These are phyloP conservation scores for Fusarium secorum DNA, from an alignment of 2,329 filamentous ascomycete genomes.

Conservation along the genomic window DNA sequence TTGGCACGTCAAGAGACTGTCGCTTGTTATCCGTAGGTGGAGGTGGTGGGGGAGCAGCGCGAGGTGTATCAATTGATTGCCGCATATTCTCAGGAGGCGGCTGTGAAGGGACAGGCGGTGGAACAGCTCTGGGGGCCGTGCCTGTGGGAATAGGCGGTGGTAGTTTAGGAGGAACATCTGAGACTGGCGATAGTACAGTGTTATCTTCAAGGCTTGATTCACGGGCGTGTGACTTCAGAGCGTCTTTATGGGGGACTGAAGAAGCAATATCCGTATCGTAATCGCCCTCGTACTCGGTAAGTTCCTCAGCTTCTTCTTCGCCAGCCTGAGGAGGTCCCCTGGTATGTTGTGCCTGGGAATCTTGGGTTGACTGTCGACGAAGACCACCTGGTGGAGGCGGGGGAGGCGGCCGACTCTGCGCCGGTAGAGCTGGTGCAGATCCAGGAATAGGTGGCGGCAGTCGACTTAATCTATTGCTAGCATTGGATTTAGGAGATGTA, in stretches of 20 bases:
- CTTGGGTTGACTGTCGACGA: slow-evolving; percentile 67
- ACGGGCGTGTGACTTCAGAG: slow-evolving; percentile 80
- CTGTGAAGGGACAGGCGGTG: slow-evolving; percentile 71
- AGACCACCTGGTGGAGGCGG: slow-evolving; percentile 68
- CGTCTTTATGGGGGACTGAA: slow-evolving; percentile 93
- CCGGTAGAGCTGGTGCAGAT: slow-evolving; percentile 56
- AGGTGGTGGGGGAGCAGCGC: slow-evolving; percentile 74
- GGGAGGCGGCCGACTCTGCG: slow-evolving; percentile 69
- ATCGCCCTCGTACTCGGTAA: slow-evolving; percentile 95
- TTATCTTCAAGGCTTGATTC: slow-evolving; percentile 80
- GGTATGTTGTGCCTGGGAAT: slow-evolving; percentile 57
- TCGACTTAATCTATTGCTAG: slow-evolving; percentile 64
- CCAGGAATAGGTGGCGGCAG: slow-evolving; percentile 69
- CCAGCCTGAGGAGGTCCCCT: slow-evolving; percentile 54
- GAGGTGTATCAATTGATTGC: slow-evolving; percentile 74
- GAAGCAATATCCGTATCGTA: slow-evolving; percentile 98
- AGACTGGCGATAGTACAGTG: slow-evolving; percentile 64
- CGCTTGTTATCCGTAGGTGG: slow-evolving; percentile 63
- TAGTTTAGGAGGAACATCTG: slow-evolving; percentile 54
- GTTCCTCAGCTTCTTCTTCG: slow-evolving; percentile 77
- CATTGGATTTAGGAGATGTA: slow-evolving; percentile 53
- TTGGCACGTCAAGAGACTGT: slow-evolving; percentile 74
- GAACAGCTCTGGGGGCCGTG: slow-evolving; percentile 65
- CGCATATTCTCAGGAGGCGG: slow-evolving; percentile 63
- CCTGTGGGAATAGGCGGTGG: slow-evolving; percentile 65